Percentiles rank a stretch among this genome's conserved stretches.
phyloP scores from a whole-genome alignment of 768 basidiomycete genomes.

The Fomitopsis serialis region DNA sequence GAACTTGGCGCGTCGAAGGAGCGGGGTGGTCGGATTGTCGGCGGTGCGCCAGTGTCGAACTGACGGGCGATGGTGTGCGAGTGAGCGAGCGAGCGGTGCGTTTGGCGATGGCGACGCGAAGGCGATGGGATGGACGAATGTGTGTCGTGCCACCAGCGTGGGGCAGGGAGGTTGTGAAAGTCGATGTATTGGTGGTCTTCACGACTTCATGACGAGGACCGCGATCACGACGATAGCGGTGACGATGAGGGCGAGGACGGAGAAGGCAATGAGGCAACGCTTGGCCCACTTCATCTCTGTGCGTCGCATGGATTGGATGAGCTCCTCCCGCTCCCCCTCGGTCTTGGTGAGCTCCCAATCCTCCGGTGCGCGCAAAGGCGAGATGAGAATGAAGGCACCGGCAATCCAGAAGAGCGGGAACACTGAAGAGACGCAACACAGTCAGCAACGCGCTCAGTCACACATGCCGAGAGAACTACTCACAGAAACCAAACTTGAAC shows the following conservation, averaged over 20 bases:
- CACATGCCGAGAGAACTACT: constrained; percentile 15
- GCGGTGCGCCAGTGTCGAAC: too few relatives aligned
- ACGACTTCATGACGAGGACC: constrained; percentile 5
- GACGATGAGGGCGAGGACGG: constrained; percentile 14
- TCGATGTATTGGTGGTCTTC: background rate
- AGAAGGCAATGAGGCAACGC: constrained; percentile 28
- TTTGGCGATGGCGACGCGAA: too few relatives aligned
- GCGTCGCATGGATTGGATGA: constrained; percentile 28
- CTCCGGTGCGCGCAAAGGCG: constrained; percentile 33
- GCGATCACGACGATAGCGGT: constrained; percentile 10
- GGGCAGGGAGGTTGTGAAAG: too few relatives aligned
- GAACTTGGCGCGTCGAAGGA: too few relatives aligned
- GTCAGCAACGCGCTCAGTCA: background rate
- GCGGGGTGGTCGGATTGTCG: too few relatives aligned
- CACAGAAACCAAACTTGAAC: constrained; percentile 47
- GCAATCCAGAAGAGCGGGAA: constrained; percentile 47
- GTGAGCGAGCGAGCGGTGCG: too few relatives aligned
- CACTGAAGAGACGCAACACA: constrained; percentile 23
- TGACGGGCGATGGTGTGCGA: too few relatives aligned
- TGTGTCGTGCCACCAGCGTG: too few relatives aligned
- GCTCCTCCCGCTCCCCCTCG: constrained; percentile 26
- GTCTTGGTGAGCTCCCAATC: constrained; percentile 33
- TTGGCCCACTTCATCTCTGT: constrained; percentile 38
- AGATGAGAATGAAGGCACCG: constrained; percentile 34
- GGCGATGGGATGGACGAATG: too few relatives aligned